Conservation (phyloP, 1,139 yeast genomes). For the Pichia sp. region DNA sequence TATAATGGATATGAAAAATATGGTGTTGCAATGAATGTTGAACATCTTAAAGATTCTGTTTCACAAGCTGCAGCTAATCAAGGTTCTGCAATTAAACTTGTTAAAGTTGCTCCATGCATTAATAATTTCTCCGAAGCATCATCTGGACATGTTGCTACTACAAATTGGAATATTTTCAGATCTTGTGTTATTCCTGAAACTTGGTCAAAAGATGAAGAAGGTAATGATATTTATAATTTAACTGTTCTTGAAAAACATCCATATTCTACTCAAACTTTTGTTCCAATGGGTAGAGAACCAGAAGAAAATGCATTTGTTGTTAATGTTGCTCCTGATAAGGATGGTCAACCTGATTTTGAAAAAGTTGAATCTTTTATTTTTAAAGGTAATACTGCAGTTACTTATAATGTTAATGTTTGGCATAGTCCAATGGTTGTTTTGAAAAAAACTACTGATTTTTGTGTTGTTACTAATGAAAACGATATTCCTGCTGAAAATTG, state of each 20-base stretch:
- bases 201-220: slow-evolving; percentile 30
- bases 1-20: slow-evolving; percentile 39
- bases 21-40: slow-evolving; percentile 53
- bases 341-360: slow-evolving; percentile 53
- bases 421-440: slow-evolving; percentile 94
- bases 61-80: slow-evolving; percentile 65
- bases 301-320: slow-evolving; percentile 58
- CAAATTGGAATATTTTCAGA: slow-evolving; percentile 80
- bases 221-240: slow-evolving; percentile 40
- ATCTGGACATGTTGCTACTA: slow-evolving; percentile 39
- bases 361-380: slow-evolving; percentile 65
- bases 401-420: slow-evolving; percentile 76
- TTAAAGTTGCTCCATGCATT: slow-evolving; percentile 61
- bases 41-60: slow-evolving; percentile 41
- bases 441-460: slow-evolving; percentile 63
- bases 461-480: slow-evolving; percentile 78
- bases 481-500: slow-evolving; percentile 77
- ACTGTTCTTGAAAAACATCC: slow-evolving; percentile 89
- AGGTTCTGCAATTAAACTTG: slow-evolving; percentile 84
- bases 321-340: slow-evolving; percentile 60
- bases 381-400: slow-evolving; percentile 79
- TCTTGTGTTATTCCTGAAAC: slow-evolving; percentile 70
- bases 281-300: slow-evolving; percentile 72
- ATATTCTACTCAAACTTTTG: slow-evolving; percentile 79
- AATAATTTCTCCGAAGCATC: slow-evolving; percentile 47